Conservation (phyloP, 192 early-diverging fungal species). For the Martensiomyces pterosporus region DNA sequence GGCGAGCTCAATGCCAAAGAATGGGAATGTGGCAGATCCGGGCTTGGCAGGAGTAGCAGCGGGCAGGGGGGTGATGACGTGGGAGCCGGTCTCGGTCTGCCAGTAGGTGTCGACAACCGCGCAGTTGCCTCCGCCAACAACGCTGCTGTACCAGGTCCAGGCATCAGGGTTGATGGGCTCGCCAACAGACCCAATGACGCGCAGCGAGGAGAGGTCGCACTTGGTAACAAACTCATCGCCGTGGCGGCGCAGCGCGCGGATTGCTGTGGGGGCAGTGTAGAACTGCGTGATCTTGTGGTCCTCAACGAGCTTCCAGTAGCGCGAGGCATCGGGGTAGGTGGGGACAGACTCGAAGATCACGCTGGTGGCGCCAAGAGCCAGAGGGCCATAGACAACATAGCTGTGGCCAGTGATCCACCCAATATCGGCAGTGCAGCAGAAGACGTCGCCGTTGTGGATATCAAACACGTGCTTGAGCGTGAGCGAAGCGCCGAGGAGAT, state of each 20-base stretch:
- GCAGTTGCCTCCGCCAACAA: slow-evolving; percentile 81
- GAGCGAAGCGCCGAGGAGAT: slow-evolving; percentile 82
- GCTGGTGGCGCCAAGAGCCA: slow-evolving; percentile 82
- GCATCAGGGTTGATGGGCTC: slow-evolving; percentile 98
- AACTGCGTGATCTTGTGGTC: slow-evolving; percentile 94
- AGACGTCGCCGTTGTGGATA: slow-evolving; percentile 80
- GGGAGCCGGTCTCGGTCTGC: slow-evolving; percentile 92
- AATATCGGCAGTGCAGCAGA: slow-evolving; percentile 95
- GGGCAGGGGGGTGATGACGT: slow-evolving; percentile 88
- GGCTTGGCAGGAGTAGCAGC: slow-evolving; percentile 86
- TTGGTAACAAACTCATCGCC: slow-evolving; percentile 74
- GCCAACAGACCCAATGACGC: slow-evolving; percentile 91
- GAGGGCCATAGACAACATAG: slow-evolving; percentile 91
- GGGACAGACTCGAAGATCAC: slow-evolving; percentile 94
- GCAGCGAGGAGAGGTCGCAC: slow-evolving; percentile 77
- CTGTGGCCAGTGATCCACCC: slow-evolving; percentile 87
- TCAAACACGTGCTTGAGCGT: slow-evolving; percentile 95
- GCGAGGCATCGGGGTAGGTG: slow-evolving; percentile 81
- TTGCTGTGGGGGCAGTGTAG: slow-evolving; percentile 98
- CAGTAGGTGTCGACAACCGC: slow-evolving; percentile 98
- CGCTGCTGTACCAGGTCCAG: slow-evolving; percentile 95
- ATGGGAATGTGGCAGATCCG: slow-evolving; percentile 92
- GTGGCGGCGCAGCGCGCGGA: slow-evolving; percentile 86
- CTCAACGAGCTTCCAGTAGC: slow-evolving; percentile 82
- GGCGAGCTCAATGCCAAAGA: slow-evolving; percentile 90